Percentiles rank a stretch among this genome's conserved stretches.
Evolutionary conservation across 352 stramenopile genomes (phyloP).

Genomic region (Saprolegnia parasitica): DNA sequence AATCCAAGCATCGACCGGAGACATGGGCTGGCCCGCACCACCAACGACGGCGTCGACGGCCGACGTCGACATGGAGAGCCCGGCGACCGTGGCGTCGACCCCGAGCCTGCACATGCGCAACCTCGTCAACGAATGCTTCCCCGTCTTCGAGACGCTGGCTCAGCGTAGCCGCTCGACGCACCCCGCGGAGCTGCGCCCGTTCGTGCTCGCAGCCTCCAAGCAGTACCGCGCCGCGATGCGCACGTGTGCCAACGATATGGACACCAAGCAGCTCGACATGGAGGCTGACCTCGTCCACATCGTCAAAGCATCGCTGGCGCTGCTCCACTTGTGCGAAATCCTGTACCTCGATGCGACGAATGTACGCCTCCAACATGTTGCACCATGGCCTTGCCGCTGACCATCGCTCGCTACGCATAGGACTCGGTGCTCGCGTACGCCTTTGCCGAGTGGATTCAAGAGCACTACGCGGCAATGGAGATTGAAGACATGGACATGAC

Average conservation of each 20-base stretch:
- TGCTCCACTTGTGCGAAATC: slow-evolving; percentile 77
- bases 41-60: background rate
- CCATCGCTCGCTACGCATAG: slow-evolving; percentile 40
- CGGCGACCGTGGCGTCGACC: background rate
- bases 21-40: background rate
- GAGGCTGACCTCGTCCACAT: slow-evolving; percentile 55
- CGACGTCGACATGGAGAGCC: slow-evolving; percentile 4
- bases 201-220: background rate
- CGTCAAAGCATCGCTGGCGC: slow-evolving; percentile 70
- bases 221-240: slow-evolving; percentile 13
- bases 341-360: slow-evolving; percentile 41
- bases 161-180: slow-evolving; percentile 1
- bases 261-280: slow-evolving; percentile 31
- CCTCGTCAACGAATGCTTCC: slow-evolving; percentile 1
- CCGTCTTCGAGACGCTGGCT: background rate
- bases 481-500: slow-evolving; percentile 52
- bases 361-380: background rate
- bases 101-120: slow-evolving; percentile 7
- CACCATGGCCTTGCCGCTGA: background rate
- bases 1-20: background rate
- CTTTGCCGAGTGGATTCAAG: slow-evolving; percentile 63
- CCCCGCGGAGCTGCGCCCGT: slow-evolving; percentile 1
- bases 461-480: slow-evolving; percentile 56
- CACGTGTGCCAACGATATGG: slow-evolving; percentile 20
- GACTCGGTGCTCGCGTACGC: slow-evolving; percentile 65